Evolutionary conservation across 257 asterid species (phyloP), one percentile per base, ranked within the genome.

Genomic region (Osmanthus fragrans): DNA sequence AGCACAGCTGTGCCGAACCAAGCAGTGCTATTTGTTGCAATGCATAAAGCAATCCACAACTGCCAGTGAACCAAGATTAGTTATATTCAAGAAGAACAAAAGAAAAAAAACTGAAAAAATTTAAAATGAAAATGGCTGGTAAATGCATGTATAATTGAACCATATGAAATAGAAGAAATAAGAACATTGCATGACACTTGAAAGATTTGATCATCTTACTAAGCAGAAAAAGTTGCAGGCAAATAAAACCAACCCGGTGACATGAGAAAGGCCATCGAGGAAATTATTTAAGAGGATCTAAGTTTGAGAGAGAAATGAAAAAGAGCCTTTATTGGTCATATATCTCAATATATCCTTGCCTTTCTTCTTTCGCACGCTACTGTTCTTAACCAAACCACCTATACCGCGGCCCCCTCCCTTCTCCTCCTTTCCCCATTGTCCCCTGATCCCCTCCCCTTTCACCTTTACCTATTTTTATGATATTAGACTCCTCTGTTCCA

Each of bases 1-100:
- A 92, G 91, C 79, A 92, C 91, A 56, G 88, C 86, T 12, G 97
- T 92, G 81, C 84, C 74, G 77, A 92, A 78, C 97, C 97, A 92
- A 47, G 96, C 89, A 80, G 85, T 81, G 34, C 96, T 90, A 73
- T 90, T 88, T 27, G 97, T 82, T 32, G 85, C 97, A 23, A 88
- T 49, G 73, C 89, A 84, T 40, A 90, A 81, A 11, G 91, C 91
- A 70, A 87, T 5, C 94, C 96, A 92, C 30, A 90, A 86, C 97
- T 92, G 96, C 76, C 76, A 74, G 72, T 63, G 65, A 80, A 75
- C 78, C 73, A 79, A 77, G 10, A 21, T 32, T 10, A 16, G 75
- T 77, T 42, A 69, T 47, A 34, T 7, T 25, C 4, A 3, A 65
- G 45, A n/a, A 4, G 9, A 32, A 73, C 4, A 65, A 34, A n/a